A percentile compares a stretch with the other conserved stretches of the same genome.
Evolutionary conservation across 768 basidiomycete species (phyloP).

Genomic region (Mycena belliarum): DNA sequence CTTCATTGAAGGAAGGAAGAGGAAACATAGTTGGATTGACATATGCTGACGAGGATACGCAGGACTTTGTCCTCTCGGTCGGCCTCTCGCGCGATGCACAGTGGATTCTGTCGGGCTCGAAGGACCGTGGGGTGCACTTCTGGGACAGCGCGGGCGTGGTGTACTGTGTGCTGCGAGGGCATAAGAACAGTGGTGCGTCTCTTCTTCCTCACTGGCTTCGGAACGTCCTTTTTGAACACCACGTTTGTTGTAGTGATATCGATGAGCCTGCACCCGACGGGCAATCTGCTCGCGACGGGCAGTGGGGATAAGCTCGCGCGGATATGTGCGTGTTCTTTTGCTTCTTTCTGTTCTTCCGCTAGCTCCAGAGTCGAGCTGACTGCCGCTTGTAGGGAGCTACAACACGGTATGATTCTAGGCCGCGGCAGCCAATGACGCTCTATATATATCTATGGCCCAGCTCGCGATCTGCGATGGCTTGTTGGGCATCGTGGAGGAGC

Average conservation of each 20-base stretch:
- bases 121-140: slow-evolving; percentile 95
- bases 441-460: no score
- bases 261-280: slow-evolving; percentile 48
- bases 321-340: slow-evolving; percentile 38
- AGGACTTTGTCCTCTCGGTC: slow-evolving; percentile 34
- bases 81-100: slow-evolving; percentile 85
- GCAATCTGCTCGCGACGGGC: slow-evolving; percentile 51
- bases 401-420: background rate
- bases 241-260: slow-evolving; percentile 42
- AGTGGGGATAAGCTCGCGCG: slow-evolving; percentile 56
- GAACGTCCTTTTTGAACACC: no score
- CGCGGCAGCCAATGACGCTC: no score
- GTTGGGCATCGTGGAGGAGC: no score
- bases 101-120: slow-evolving; percentile 91
- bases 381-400: background rate
- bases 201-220: no score
- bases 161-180: slow-evolving; percentile 90
- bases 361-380: background rate
- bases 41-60: no score
- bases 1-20: no score
- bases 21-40: no score
- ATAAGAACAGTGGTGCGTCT: slow-evolving; percentile 58
- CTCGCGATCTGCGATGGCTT: no score
- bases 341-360: no score
- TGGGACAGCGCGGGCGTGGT: slow-evolving; percentile 79